Conservation (phyloP, 2,329 filamentous ascomycete species). For the Penicillium brasilianum region DNA sequence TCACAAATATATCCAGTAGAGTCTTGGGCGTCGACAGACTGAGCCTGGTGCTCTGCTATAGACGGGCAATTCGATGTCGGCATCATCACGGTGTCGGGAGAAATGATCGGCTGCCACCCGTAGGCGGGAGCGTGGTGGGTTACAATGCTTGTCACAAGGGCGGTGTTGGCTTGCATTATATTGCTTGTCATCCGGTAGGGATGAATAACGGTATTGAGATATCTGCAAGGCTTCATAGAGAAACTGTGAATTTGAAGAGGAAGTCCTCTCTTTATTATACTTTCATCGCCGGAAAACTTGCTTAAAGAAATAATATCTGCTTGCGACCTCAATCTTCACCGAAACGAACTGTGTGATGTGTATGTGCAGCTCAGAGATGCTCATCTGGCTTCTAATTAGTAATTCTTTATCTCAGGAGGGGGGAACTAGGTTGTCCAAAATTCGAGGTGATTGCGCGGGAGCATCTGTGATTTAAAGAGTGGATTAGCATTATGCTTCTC, state of each 20-base stretch:
- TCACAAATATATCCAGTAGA: neutral
- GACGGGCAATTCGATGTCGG: neutral
- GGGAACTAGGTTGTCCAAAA: too few relatives aligned
- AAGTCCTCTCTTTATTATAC: neutral
- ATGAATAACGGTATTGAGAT: too few relatives aligned
- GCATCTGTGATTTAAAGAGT: too few relatives aligned
- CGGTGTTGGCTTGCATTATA: neutral
- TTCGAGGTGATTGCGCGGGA: too few relatives aligned
- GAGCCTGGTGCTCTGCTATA: neutral
- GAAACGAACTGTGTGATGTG: neutral
- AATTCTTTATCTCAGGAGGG: too few relatives aligned
- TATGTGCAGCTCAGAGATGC: neutral
- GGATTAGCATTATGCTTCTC: too few relatives aligned
- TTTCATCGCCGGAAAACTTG: too few relatives aligned
- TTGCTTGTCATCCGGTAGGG: too few relatives aligned
- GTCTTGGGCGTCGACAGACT: neutral
- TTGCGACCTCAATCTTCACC: too few relatives aligned
- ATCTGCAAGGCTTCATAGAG: neutral
- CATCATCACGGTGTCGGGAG: neutral
- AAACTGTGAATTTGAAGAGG: neutral
- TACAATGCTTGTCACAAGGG: neutral
- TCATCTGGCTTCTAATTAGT: too few relatives aligned
- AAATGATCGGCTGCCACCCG: neutral
- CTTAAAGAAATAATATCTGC: too few relatives aligned
- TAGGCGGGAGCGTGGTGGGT: neutral